These are phyloP conservation scores for Backusella morwellensis DNA, from an alignment of 192 early-diverging fungal genomes.

Conservation along the genomic window DNA sequence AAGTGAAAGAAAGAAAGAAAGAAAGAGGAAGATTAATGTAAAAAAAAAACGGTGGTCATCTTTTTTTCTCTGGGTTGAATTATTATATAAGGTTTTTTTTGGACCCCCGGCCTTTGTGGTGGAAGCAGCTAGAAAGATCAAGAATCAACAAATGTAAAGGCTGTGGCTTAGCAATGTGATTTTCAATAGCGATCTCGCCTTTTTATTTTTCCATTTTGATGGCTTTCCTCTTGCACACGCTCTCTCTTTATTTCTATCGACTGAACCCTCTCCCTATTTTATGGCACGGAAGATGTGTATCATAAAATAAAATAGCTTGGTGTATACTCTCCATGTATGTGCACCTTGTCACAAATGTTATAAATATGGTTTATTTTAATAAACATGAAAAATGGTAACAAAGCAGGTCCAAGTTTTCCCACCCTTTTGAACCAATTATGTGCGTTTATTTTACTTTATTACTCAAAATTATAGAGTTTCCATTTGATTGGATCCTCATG, in stretches of 20 bases:
- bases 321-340: no score
- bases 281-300: no score
- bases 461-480: not conserved
- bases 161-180: not conserved
- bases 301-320: no score
- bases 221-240: not conserved
- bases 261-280: not conserved
- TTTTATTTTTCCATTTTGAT: not conserved
- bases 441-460: not conserved
- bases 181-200: not conserved
- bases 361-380: not conserved
- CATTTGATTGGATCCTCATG: not conserved
- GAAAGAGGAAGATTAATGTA: not conserved
- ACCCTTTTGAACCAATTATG: not conserved
- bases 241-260: not conserved
- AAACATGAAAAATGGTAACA: not conserved
- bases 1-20: constrained; percentile 2
- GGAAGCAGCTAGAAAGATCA: not conserved
- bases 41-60: not conserved
- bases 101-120: not conserved
- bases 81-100: not conserved
- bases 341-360: not conserved
- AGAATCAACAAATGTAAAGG: not conserved
- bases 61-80: not conserved
- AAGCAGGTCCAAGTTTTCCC: not conserved